Evolutionary conservation across 352 stramenopile genomes (phyloP), one percentile per base, ranked within the genome.

Genomic region (Pythium grandisporangium): DNA sequence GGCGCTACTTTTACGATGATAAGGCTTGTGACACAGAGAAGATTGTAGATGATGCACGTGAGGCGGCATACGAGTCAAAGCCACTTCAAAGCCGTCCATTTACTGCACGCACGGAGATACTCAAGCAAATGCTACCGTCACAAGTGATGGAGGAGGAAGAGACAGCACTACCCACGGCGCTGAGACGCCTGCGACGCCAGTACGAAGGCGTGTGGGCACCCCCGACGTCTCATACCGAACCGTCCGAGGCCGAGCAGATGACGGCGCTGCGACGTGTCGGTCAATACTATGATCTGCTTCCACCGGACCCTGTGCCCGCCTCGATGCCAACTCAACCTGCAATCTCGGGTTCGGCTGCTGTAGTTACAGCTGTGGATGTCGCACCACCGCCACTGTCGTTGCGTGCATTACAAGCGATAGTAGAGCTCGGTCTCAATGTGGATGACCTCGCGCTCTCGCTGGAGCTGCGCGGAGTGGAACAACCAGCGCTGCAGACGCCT

Each of bases 1-100:
- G 77, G 77, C 48, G 54, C 23, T 88, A 86, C 29, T 83, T 88
- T 35, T 86, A 90, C 37, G 63, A 86, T 29, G 13, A 45, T 21
- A n/a, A n/a, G n/a, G 11, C 29, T 13, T 36, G 10, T 25, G 35
- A 11, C 53, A 43, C 6, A 1, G 27, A 32, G 8, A 8, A 8
- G 10, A 8, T 14, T 14, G 27, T 14, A 14, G 23, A 42, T 14
- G 39, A 53, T 27, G 27, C n/a, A 5, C 20, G 13, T 0, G 11
- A 5, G 16, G 10, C 27, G 42, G 17, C 24, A n/a, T 2, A 13
- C 27, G 11, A 24, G 35, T 37, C 30, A 17, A 36, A 14, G 22
- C 17, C 24, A 11, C 27, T 32, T 11, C 35, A 42, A 3, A 30
- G 46, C 39, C 66, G 53, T 8, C 58, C 51, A 0, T 23, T 83